Evolutionary conservation across 2,329 filamentous ascomycete genomes (phyloP).

Genomic region (Clarireedia monteithiana): DNA sequence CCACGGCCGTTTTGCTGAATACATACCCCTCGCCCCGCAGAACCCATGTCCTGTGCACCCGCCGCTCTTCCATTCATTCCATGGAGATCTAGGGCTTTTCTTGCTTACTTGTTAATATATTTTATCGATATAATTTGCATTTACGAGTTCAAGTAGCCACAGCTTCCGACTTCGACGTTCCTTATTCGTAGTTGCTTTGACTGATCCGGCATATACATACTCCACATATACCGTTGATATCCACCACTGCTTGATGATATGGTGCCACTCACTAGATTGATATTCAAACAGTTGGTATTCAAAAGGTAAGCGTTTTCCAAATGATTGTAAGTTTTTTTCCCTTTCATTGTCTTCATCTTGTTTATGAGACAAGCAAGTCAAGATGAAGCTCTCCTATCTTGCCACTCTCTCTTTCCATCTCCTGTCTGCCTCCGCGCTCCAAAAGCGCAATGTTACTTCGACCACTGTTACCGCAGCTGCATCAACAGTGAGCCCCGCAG

Average conservation of each 20-base stretch:
- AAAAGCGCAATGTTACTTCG: neutral
- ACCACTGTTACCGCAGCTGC: neutral
- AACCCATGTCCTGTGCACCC: neutral
- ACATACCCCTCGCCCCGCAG: neutral
- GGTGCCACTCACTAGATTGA: no score
- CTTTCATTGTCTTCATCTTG: neutral
- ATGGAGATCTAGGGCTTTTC: neutral
- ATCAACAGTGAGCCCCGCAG: neutral
- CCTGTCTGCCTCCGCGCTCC: neutral
- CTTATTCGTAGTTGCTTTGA: no score
- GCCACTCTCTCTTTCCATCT: neutral
- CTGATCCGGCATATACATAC: no score
- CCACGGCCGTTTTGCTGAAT: neutral
- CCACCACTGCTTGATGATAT: no score
- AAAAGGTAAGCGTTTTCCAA: neutral
- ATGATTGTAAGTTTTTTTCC: neutral
- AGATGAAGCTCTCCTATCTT: neutral
- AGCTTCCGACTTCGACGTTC: no score
- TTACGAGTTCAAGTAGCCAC: no score
- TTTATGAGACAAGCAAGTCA: neutral
- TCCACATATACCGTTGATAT: no score
- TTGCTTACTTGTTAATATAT: neutral
- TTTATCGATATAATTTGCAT: no score
- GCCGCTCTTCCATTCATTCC: neutral
- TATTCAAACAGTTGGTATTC: no score